Evolutionary conservation across 306 rosid genomes (phyloP).

Genomic region (Canavalia ensiformis): DNA sequence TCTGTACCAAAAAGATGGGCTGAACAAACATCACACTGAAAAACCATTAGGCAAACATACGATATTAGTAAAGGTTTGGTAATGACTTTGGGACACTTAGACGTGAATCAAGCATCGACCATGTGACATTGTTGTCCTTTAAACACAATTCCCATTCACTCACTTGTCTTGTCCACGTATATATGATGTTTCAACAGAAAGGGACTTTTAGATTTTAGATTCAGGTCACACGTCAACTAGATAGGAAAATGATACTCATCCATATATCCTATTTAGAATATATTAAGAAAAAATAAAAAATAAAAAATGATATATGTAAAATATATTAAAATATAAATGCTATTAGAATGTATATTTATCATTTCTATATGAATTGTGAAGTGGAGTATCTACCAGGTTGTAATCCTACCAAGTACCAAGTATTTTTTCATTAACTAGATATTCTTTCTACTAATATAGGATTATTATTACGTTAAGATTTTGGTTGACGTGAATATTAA

Average conservation of each 20-base stretch:
- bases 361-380: not conserved
- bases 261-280: no score
- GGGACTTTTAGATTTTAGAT: constrained; percentile 34
- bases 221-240: not conserved
- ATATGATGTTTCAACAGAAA: constrained; percentile 46
- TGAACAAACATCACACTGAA: not conserved
- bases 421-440: no score
- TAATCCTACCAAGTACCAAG: not conserved
- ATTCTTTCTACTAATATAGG: no score
- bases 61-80: constrained; percentile 4
- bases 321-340: no score
- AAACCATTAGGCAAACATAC: not conserved
- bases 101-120: constrained; percentile 39
- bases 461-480: not conserved
- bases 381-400: not conserved
- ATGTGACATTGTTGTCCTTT: constrained; percentile 46
- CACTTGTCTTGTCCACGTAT: constrained; percentile 25
- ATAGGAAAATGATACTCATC: not conserved
- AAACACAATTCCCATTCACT: constrained; percentile 6
- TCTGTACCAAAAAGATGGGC: constrained; percentile 17
- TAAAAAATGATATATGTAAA: no score
- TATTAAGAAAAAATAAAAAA: no score
- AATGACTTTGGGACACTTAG: constrained; percentile 41
- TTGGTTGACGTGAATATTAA: not conserved
- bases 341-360: no score